Base-by-base conservation (phyloP, 2,329 filamentous ascomycete genomes). In the Metarhizium rileyi region DNA sequence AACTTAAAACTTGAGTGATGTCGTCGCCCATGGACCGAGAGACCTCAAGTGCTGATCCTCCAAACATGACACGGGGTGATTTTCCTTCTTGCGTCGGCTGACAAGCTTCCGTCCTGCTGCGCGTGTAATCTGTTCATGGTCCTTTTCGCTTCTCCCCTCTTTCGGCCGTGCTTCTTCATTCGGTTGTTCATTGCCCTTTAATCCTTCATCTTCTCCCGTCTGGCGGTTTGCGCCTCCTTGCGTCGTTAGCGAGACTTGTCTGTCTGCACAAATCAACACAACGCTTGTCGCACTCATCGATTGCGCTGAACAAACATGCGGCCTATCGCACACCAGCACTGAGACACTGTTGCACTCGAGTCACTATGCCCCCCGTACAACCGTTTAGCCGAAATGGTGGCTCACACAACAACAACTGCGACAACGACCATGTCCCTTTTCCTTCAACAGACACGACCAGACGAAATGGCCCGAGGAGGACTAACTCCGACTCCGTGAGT, bases 351-450 rank as follows among this genome's bases (percentile, higher is more conserved):
- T 23, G 35, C 35, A 28, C 22, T 42, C 12, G 23, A 48, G 38
- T 47, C 48, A 56, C 18, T 46, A 66, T 66, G 63, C 56, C 58
- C 52, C 55, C 56, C 14, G 38, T 35, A 35, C 43, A 22, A 33
- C 44, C 44, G 23, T 33, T 27, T 28, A 55, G 60, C 56, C 59
- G 53, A 44, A 56, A 26, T 25, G n/a, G 42, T 30, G 47, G 30
- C 44, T 18, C 33, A 16, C 50, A 51, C 41, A 42, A 47, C 33
- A 25, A 47, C 44, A 38, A 53, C 50, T 48, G 49, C 23, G n/a
- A 26, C 46, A 22, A 27, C 16, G 12, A 26, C 28, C 9, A 26
- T 9, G 3, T 8, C 23, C 36, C 50, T 6, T 36, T 30, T 27
- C 46, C 43, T 23, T 33, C 30, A 14, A 42, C 26, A 14, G 6